A percentile compares a stretch with the other conserved stretches of the same genome.
phyloP scores from a whole-genome alignment of 2,329 filamentous ascomycete species.

The Claviceps sp. region DNA sequence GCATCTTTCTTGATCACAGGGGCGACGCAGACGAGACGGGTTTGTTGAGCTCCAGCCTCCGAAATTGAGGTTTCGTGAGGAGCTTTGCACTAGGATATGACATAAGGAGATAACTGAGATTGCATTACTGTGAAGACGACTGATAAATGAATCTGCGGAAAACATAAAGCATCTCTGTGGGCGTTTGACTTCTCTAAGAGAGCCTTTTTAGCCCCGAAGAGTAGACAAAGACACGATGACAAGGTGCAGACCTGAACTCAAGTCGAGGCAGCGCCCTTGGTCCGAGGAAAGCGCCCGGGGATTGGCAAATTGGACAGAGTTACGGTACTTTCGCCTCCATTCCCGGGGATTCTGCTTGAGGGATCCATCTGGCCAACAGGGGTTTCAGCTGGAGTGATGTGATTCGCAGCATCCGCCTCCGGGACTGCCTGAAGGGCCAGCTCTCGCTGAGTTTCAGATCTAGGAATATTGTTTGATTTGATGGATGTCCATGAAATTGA shows the following conservation, averaged over 20 bases:
- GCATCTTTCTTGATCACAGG: too few species aligned
- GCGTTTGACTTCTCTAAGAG: too few species aligned
- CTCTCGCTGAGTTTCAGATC: constrained; percentile 13
- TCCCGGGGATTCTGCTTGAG: constrained; percentile 14
- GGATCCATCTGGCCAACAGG: constrained; percentile 1
- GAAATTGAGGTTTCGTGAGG: too few species aligned
- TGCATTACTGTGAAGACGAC: too few species aligned
- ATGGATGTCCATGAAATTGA: constrained; percentile 6
- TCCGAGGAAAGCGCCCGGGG: constrained; percentile 50
- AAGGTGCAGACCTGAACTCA: background rate
- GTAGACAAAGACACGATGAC: too few species aligned
- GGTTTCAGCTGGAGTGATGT: constrained; percentile 4
- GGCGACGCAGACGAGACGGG: too few species aligned
- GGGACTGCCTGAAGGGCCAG: constrained; percentile 8
- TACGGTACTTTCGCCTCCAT: constrained; percentile 30
- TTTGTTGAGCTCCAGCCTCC: too few species aligned
- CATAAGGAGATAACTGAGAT: too few species aligned
- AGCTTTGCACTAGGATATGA: too few species aligned
- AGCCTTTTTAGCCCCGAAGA: too few species aligned
- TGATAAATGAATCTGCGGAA: too few species aligned
- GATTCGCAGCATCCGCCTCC: constrained; percentile 8
- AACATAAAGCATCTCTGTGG: too few species aligned
- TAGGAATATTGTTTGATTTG: constrained; percentile 7
- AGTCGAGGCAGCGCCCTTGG: constrained; percentile 24
- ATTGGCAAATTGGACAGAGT: constrained; percentile 55